Conservation (phyloP, 2,329 filamentous ascomycete genomes). For the Onygenales sp. region DNA sequence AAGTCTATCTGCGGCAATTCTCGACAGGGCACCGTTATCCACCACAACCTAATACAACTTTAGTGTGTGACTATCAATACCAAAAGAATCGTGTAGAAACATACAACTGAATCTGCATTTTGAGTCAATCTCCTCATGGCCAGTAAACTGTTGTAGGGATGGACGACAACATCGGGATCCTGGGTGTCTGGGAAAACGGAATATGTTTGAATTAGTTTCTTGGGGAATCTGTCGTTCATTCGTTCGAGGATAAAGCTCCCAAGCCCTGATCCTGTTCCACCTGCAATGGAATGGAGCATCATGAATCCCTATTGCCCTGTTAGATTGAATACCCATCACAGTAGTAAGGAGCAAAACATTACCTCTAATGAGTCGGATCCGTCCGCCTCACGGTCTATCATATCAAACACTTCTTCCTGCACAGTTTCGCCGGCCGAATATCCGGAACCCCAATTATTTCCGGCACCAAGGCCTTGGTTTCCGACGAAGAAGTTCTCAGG, state of each 20-base stretch:
- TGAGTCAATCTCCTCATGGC: slow-evolving; percentile 85
- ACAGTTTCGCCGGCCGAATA: slow-evolving; percentile 88
- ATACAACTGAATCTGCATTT: slow-evolving; percentile 87
- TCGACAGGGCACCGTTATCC: slow-evolving; percentile 86
- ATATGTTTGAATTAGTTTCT: slow-evolving; percentile 98
- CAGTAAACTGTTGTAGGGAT: slow-evolving; percentile 94
- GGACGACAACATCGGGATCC: slow-evolving; percentile 85
- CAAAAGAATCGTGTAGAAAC: slow-evolving; percentile 13
- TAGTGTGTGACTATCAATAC: background rate
- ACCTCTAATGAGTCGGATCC: slow-evolving; percentile 94
- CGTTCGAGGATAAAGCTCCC: slow-evolving; percentile 91
- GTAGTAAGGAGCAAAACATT: slow-evolving; percentile 10
- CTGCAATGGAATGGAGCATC: slow-evolving; percentile 96
- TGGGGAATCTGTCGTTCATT: slow-evolving; percentile 94
- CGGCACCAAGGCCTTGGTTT: slow-evolving; percentile 85
- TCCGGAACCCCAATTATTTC: slow-evolving; percentile 97
- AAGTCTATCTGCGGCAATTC: slow-evolving; percentile 87
- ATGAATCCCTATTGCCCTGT: slow-evolving; percentile 65
- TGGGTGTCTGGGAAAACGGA: slow-evolving; percentile 95
- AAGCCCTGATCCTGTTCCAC: slow-evolving; percentile 90
- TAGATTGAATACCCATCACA: background rate
- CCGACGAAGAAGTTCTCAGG: slow-evolving; percentile 98
- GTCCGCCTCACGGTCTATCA: slow-evolving; percentile 97
- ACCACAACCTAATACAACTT: slow-evolving; percentile 56
- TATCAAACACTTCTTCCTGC: slow-evolving; percentile 96